These are phyloP conservation scores for Penicillium angulare DNA, from an alignment of 495 filamentous ascomycete species.

Conservation along the genomic window DNA sequence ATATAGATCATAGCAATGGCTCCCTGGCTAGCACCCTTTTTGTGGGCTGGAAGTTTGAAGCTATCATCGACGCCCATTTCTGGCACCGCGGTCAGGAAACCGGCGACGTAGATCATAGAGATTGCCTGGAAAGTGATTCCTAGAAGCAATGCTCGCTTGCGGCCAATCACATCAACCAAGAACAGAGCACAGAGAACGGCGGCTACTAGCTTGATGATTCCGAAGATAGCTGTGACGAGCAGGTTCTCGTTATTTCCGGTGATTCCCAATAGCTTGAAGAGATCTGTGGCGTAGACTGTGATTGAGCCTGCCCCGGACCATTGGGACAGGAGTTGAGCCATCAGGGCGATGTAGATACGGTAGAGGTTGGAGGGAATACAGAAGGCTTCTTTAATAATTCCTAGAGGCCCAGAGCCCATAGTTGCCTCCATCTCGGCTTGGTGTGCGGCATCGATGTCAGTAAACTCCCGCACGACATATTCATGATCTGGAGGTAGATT, in stretches of 20 bases:
- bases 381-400: slow-evolving; percentile 60
- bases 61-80: slow-evolving; percentile 36
- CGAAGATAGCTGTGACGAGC: slow-evolving; percentile 67
- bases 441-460: slow-evolving; percentile 62
- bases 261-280: slow-evolving; percentile 64
- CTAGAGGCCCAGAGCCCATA: slow-evolving; percentile 51
- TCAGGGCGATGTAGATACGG: slow-evolving; percentile 56
- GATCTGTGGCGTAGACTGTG: slow-evolving; percentile 64
- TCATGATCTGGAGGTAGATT: slow-evolving; percentile 42
- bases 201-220: slow-evolving; percentile 65
- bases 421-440: slow-evolving; percentile 67
- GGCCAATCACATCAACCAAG: slow-evolving; percentile 71
- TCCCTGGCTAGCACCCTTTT: slow-evolving; percentile 44
- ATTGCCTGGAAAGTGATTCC: slow-evolving; percentile 64
- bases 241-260: slow-evolving; percentile 60
- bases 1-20: slow-evolving; percentile 68
- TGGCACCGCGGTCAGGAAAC: slow-evolving; percentile 58
- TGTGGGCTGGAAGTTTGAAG: slow-evolving; percentile 28
- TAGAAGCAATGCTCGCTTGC: slow-evolving; percentile 63
- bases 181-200: slow-evolving; percentile 66
- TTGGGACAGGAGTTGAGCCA: slow-evolving; percentile 61
- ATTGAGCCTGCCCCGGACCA: slow-evolving; percentile 71
- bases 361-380: slow-evolving; percentile 60
- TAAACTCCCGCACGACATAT: slow-evolving; percentile 56
- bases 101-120: slow-evolving; percentile 67